Evolutionary conservation across 305 asterid species (phyloP), one percentile per base, ranked within the genome.

Genomic region (Fraxinus sp.): DNA sequence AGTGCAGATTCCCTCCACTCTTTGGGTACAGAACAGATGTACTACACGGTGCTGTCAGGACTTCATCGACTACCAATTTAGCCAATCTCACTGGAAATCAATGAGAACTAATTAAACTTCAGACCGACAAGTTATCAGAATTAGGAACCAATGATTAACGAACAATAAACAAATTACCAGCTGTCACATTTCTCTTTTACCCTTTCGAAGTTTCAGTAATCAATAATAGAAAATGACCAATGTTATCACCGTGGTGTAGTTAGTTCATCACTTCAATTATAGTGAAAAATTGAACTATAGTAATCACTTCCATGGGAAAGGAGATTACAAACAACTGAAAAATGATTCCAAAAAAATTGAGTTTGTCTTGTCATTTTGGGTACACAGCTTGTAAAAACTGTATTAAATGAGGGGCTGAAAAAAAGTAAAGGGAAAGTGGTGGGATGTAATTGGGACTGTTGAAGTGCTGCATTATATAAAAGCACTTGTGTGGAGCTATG

Each of bases 1-100:
- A 87, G 82, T 96, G 99, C 85, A 96, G 89, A 86, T 96, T 96
- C 75, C 98, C 99, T 87, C 99, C 97, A 32, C 87, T 88, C 78
- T 83, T 93, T 46, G 99, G 99, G 79, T 90, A 92, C 84, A 96
- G 83, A 79, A 91, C 84, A 18, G 95, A 93, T 79, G 98, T 84
- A 77, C 86, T 84, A 72, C 93, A 90, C 10, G 98, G 98, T 75
- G 98, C 98, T 0, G 95, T 89, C 85, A 91, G 86, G 66, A 96
- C 97, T 88, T 91, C 88, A 81, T 96, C 99, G 33, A 84, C 92
- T 1, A 90, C 89, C 92, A 96, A 78, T 90, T 93, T 95, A 24
- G 99, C 98, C 90, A 96, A 90, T 87, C 97, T 92, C 89, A 92
- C 99, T 93, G 92, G 81, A 39, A 78, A 49, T 76, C 33, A 77